These are phyloP conservation scores for Ganoderma resinaceum DNA, from an alignment of 1,284 basidiomycete genomes.

Conservation along the genomic window DNA sequence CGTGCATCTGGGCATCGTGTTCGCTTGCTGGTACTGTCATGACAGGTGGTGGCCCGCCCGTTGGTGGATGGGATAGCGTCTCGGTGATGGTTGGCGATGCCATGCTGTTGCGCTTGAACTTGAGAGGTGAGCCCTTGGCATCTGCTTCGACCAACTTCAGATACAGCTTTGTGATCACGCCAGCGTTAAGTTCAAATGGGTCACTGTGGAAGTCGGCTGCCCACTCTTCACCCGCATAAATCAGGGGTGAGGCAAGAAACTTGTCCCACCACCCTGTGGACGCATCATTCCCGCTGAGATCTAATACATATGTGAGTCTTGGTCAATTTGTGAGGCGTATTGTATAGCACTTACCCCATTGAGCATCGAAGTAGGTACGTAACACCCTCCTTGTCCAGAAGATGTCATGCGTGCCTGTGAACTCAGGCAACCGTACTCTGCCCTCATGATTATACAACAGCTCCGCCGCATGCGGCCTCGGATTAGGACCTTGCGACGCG, in stretches of 20 bases:
- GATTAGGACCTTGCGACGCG: not conserved
- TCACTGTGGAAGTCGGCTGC: not conserved
- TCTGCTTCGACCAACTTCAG: not conserved
- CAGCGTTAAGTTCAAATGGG: not conserved
- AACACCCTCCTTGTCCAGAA: not conserved
- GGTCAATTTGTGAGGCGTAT: not conserved
- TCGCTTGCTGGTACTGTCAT: too few species aligned
- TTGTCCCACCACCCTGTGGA: not conserved
- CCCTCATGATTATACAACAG: not conserved
- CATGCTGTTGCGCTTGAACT: not conserved
- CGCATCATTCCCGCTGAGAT: not conserved
- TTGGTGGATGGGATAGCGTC: too few species aligned
- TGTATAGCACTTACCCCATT: not conserved
- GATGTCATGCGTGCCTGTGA: not conserved
- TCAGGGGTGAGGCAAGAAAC: not conserved
- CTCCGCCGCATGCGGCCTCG: not conserved
- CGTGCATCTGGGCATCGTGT: too few species aligned
- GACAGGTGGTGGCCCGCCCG: too few species aligned
- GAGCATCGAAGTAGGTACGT: not conserved
- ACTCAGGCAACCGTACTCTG: not conserved
- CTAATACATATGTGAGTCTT: not conserved
- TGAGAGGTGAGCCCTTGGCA: not conserved
- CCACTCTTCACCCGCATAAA: not conserved
- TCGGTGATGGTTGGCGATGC: too few species aligned
- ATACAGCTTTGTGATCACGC: not conserved